Evolutionary conservation across 202 grass and related monocot genomes (phyloP).

Genomic region (Schoenoplectus tabernaemontani): DNA sequence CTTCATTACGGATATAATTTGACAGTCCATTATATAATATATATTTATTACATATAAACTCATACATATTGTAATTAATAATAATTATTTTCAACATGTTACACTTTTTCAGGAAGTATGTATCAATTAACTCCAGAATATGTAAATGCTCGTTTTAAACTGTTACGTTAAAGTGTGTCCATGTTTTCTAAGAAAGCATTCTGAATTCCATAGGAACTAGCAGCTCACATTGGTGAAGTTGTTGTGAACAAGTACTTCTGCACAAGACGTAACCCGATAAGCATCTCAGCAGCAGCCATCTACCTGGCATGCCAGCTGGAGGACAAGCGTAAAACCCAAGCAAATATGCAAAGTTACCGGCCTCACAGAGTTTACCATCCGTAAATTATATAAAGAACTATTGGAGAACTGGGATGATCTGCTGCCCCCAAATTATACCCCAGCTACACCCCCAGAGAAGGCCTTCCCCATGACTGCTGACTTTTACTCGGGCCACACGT

Average conservation of each 20-base stretch:
- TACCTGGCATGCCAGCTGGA: conserved; percentile 95
- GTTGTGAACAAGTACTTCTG: conserved; percentile 97
- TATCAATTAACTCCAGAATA: not conserved
- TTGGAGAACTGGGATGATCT: conserved; percentile 96
- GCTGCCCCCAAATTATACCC: conserved; percentile 77
- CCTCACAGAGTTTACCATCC: conserved; percentile 88
- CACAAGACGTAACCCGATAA: conserved; percentile 83
- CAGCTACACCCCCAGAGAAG: conserved; percentile 80
- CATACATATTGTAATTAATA: too few species aligned
- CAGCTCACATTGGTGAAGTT: conserved; percentile 94
- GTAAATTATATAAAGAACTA: conserved; percentile 95
- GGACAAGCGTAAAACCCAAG: conserved; percentile 96
- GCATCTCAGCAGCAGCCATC: conserved; percentile 97
- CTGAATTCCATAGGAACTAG: conserved; percentile 50
- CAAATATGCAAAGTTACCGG: conserved; percentile 95
- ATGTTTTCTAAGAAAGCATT: not conserved
- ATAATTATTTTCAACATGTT: too few species aligned
- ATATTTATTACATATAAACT: too few species aligned
- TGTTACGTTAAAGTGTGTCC: not conserved
- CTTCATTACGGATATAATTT: too few species aligned
- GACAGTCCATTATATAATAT: too few species aligned
- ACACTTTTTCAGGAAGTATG: not conserved
- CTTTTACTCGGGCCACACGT: conserved; percentile 57
- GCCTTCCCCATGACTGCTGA: conserved; percentile 67
- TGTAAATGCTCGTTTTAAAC: not conserved